These are phyloP conservation scores for Pythium coloratum DNA, from an alignment of 352 stramenopile genomes.

Conservation along the genomic window DNA sequence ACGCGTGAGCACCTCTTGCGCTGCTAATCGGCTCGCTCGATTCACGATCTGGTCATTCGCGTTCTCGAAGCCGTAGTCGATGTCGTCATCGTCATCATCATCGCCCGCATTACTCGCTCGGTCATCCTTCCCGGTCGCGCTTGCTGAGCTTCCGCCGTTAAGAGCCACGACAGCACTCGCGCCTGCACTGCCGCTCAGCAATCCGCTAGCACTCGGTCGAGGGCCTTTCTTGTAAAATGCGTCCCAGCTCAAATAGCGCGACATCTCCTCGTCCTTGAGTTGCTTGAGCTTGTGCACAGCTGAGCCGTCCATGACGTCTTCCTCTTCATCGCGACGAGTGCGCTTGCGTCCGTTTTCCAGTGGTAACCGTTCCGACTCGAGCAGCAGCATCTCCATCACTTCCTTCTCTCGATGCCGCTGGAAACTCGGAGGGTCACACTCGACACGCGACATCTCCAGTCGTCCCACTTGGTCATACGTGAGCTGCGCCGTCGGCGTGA, in stretches of 20 bases:
- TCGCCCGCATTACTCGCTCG: conserved; percentile 18
- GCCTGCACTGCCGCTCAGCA: conserved; percentile 29
- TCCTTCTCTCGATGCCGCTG: conserved; percentile 86
- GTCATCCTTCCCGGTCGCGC: conserved; percentile 15
- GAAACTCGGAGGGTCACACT: conserved; percentile 89
- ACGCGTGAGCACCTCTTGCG: conserved; percentile 63
- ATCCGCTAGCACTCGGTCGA: conserved; percentile 17
- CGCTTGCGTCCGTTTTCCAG: conserved; percentile 49
- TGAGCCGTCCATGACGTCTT: conserved; percentile 38
- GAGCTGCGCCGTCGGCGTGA: conserved; percentile 92
- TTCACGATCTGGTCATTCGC: conserved; percentile 81
- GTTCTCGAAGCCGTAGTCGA: conserved; percentile 87
- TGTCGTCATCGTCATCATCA: conserved; percentile 65
- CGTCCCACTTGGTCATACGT: conserved; percentile 96
- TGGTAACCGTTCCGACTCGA: conserved; percentile 73
- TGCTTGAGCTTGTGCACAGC: conserved; percentile 51
- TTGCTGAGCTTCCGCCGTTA: conserved; percentile 10
- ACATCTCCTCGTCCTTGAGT: conserved; percentile 80
- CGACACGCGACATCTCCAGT: conserved; percentile 83
- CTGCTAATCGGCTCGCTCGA: conserved; percentile 66
- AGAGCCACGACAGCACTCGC: conserved; percentile 10
- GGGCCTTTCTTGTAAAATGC: conserved; percentile 64
- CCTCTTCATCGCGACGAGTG: conserved; percentile 34
- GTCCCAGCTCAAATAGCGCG: conserved; percentile 63
- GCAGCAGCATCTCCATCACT: conserved; percentile 89